Base-by-base conservation (phyloP, 495 filamentous ascomycete species). In the Aspergillus nanangensis region DNA sequence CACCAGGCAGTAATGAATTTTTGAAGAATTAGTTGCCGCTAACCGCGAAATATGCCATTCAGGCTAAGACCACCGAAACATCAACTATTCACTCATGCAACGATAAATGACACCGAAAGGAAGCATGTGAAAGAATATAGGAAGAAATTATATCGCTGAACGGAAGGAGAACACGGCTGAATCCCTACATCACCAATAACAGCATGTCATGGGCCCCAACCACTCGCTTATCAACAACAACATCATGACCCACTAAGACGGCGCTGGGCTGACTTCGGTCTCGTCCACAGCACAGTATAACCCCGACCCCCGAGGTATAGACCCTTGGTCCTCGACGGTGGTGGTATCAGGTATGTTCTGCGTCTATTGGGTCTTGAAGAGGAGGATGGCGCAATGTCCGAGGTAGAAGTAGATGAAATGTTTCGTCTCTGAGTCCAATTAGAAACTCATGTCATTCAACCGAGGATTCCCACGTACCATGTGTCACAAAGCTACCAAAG, bases 321-420 rank as follows among this genome's bases (percentile, higher is more conserved):
- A 31, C 23, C 20, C 11, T 25, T 20, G 22, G 15, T 34, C 18
- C 9, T 8, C 19, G 4, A 19, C 10, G 15, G 7, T 29, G 31
- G 23, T 32, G n/a, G n/a, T 20, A 32, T n/a, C 36, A 7, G 13
- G 19, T 14, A 35, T 17, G 7, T 20, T 32, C 36, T 4, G 27
- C 34, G 38, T 43, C 72, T 80, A 96, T 77, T 96, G 91, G 19
- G 93, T 99, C 81, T 99, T 99, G 81, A 97, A 99, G 44, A 99
- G 83, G 34, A 99, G 83, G 58, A 99, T 96, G 15, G 93, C 93
- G 65, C 88, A 96, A 76, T 96, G 93, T 38, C 93, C 93, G 48
- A 97, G 87, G 72, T 97, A 97, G 78, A 99, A 99, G 76, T 99
- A 99, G 63, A 97, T 96, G 75, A 99, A 99, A 70, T 99, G 93